These are phyloP conservation scores for Rhynchospora tenuis DNA, from an alignment of 176 grass and related monocot genomes.

Conservation along the genomic window DNA sequence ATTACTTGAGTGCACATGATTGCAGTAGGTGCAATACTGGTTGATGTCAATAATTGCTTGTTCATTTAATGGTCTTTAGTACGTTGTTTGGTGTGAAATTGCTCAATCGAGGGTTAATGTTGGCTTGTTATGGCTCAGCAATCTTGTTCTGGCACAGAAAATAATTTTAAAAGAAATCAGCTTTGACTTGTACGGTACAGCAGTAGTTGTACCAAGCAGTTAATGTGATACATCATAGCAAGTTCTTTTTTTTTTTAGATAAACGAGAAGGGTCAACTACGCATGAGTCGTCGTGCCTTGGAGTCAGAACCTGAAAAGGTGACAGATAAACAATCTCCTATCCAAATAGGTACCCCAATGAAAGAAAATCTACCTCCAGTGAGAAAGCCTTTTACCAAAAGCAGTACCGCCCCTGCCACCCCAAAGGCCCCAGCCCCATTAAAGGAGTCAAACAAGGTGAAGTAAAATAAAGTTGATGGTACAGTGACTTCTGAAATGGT, in stretches of 20 bases:
- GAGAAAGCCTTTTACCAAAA: not conserved
- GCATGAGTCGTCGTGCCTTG: constrained; percentile 72
- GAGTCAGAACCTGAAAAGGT: constrained; percentile 46
- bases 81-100: not conserved
- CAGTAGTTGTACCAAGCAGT: not conserved
- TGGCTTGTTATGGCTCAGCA: not conserved
- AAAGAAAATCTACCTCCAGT: constrained; percentile 48
- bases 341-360: constrained; percentile 27
- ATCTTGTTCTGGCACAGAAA: constrained; percentile 8
- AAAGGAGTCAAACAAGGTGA: constrained; percentile 21
- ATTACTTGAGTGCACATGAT: not conserved
- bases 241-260: constrained; percentile 37
- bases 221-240: constrained; percentile 8
- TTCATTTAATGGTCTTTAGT: not conserved
- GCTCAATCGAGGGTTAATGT: not conserved
- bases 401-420: not conserved
- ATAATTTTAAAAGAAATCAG: not conserved
- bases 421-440: not conserved
- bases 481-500: constrained; percentile 1
- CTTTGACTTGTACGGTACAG: not conserved
- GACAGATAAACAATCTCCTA: constrained; percentile 17
- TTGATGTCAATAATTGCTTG: not conserved
- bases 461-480: not conserved
- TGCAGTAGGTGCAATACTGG: not conserved
- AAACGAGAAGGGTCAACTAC: constrained; percentile 94